phyloP scores from a whole-genome alignment of 805 yeast genomes.

The Wickerhamiella kurtzmanii region DNA sequence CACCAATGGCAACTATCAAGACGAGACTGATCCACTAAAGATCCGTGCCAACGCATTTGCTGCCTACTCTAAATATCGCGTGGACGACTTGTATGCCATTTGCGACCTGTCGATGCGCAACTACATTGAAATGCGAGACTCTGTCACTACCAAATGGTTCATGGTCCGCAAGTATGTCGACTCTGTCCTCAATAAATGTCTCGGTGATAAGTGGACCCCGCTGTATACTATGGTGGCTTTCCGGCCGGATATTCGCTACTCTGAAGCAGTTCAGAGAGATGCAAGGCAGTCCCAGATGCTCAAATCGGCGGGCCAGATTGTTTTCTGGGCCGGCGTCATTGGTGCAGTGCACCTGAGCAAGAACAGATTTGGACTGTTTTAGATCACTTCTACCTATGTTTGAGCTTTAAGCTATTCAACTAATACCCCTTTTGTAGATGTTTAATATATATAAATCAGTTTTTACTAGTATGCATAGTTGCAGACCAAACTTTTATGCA shows the following conservation, averaged over 20 bases:
- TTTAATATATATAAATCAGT: too few species aligned
- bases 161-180: conserved; percentile 58
- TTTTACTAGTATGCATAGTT: neutral
- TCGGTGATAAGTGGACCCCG: conserved; percentile 65
- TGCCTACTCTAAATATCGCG: conserved; percentile 41
- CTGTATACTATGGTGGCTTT: conserved; percentile 87
- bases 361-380: neutral
- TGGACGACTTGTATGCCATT: conserved; percentile 60
- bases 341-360: neutral
- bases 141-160: conserved; percentile 51
- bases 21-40: conserved; percentile 11
- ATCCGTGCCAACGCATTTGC: conserved; percentile 39
- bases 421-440: neutral
- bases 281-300: conserved; percentile 43
- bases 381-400: too few species aligned
- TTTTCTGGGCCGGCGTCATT: conserved; percentile 1
- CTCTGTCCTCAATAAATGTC: conserved; percentile 41
- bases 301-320: conserved; percentile 6
- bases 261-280: conserved; percentile 46
- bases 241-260: conserved; percentile 66
- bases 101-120: conserved; percentile 66
- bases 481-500: neutral
- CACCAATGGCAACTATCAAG: conserved; percentile 7
- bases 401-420: neutral
- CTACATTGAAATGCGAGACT: conserved; percentile 76